These are phyloP conservation scores for Hamamelis virginiana DNA, from an alignment of 164 flowering plant species.

Conservation along the genomic window DNA sequence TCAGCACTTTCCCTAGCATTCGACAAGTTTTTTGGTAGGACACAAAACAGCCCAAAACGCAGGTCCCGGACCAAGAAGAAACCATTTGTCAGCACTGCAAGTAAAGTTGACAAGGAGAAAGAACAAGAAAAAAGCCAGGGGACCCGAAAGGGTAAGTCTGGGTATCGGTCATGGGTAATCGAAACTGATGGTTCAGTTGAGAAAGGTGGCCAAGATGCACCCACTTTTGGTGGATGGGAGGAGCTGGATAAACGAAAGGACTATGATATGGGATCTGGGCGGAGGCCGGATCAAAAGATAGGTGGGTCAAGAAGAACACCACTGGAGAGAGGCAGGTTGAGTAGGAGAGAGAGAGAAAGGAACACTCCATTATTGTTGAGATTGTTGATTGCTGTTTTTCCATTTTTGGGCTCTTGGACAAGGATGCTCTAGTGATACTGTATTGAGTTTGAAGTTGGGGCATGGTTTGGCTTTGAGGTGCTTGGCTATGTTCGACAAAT, in stretches of 20 bases:
- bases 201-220: slow-evolving; percentile 17
- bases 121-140: slow-evolving; percentile 13
- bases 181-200: slow-evolving; percentile 31
- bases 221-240: slow-evolving; percentile 90
- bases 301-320: slow-evolving; percentile 12
- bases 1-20: slow-evolving; percentile 55
- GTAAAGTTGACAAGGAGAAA: slow-evolving; percentile 9
- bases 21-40: slow-evolving; percentile 45
- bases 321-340: slow-evolving; percentile 34
- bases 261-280: slow-evolving; percentile 16
- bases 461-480: background rate
- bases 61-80: slow-evolving; percentile 34
- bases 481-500: background rate
- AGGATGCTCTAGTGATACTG: slow-evolving; percentile 34
- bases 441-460: slow-evolving; percentile 4
- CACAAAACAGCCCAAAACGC: slow-evolving; percentile 32
- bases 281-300: slow-evolving; percentile 15
- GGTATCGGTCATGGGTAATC: slow-evolving; percentile 50
- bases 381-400: slow-evolving; percentile 70
- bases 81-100: slow-evolving; percentile 25
- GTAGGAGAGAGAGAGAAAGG: slow-evolving; percentile 33
- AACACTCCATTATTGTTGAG: slow-evolving; percentile 61
- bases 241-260: slow-evolving; percentile 46
- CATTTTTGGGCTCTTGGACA: slow-evolving; percentile 80
- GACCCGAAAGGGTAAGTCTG: slow-evolving; percentile 24